Percentiles rank a stretch among this genome's conserved stretches.
These are phyloP conservation scores for Mrakia frigida DNA, from an alignment of 768 basidiomycete species.

Conservation along the genomic window DNA sequence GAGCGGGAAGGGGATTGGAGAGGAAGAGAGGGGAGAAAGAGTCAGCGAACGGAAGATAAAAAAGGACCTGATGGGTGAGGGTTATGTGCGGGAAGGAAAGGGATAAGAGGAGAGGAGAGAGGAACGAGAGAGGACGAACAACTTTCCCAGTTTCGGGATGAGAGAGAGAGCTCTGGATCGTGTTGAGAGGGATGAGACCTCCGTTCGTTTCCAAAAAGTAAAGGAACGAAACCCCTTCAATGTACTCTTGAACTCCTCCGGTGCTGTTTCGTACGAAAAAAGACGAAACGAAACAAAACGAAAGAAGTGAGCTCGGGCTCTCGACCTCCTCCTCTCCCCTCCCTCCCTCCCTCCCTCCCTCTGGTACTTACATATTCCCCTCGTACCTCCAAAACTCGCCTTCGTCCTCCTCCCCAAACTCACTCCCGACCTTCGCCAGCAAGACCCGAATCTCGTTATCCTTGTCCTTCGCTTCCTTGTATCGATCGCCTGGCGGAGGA, in stretches of 20 bases:
- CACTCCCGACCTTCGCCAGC: conserved; percentile 57
- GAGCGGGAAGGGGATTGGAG: no score
- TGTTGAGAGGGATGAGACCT: conserved; percentile 55
- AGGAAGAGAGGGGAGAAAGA: no score
- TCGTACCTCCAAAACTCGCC: conserved; percentile 62
- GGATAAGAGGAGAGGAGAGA: background rate
- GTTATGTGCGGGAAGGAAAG: no score
- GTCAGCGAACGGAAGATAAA: no score
- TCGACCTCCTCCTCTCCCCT: background rate
- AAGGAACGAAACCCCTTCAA: conserved; percentile 84
- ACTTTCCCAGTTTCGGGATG: conserved; percentile 56
- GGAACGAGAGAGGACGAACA: conserved; percentile 49
- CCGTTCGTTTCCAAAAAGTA: conserved; percentile 67
- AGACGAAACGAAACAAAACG: background rate
- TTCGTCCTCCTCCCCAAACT: conserved; percentile 34
- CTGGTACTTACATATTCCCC: conserved; percentile 50
- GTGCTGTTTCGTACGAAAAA: conserved; percentile 37
- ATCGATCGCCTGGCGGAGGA: background rate
- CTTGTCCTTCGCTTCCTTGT: conserved; percentile 50
- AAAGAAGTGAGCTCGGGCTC: background rate
- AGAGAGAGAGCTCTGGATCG: conserved; percentile 62
- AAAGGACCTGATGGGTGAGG: no score
- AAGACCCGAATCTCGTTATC: conserved; percentile 61
- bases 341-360: no score
- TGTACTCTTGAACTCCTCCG: conserved; percentile 81